Evolutionary conservation across 768 basidiomycete genomes (phyloP).

Genomic region (Lentinula aciculospora): DNA sequence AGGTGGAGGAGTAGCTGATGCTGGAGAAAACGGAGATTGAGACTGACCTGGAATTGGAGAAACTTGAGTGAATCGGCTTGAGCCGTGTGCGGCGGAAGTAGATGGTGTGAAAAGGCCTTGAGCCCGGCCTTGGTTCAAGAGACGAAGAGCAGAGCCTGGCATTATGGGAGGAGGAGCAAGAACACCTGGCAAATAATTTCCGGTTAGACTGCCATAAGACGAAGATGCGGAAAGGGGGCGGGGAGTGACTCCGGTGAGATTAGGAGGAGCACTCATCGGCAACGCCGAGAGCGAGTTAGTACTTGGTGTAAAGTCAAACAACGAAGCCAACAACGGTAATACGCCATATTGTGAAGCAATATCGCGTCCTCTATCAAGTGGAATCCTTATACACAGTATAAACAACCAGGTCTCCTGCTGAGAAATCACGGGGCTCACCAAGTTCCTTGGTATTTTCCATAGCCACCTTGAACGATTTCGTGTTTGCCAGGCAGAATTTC

Average conservation of each 20-base stretch:
- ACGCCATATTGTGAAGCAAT: slow-evolving; percentile 92
- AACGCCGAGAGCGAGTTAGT: slow-evolving; percentile 66
- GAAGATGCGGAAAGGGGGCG: slow-evolving; percentile 67
- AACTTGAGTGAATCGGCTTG: slow-evolving; percentile 49
- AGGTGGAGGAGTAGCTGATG: slow-evolving; percentile 49
- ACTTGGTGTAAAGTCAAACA: slow-evolving; percentile 90
- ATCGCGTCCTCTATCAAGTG: slow-evolving; percentile 89
- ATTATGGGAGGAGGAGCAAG: slow-evolving; percentile 81
- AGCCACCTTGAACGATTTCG: slow-evolving; percentile 98
- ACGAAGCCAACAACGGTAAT: slow-evolving; percentile 75
- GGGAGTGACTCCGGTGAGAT: slow-evolving; percentile 42
- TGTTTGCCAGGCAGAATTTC: slow-evolving; percentile 94
- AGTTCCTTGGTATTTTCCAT: slow-evolving; percentile 98
- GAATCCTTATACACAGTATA: slow-evolving; percentile 61
- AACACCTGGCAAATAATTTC: slow-evolving; percentile 45
- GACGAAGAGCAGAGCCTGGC: slow-evolving; percentile 80
- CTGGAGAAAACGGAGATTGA: slow-evolving; percentile 40
- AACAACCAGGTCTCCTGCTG: slow-evolving; percentile 53
- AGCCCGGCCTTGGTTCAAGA: slow-evolving; percentile 80
- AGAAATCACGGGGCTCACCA: slow-evolving; percentile 82
- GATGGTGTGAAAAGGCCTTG: slow-evolving; percentile 85
- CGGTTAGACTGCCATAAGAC: slow-evolving; percentile 44
- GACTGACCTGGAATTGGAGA: slow-evolving; percentile 34
- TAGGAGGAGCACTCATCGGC: slow-evolving; percentile 45
- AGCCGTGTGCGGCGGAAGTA: slow-evolving; percentile 51